Percentiles rank a stretch among this genome's conserved stretches.
Evolutionary conservation across 345 rosid species (phyloP).

Genomic region (Eucalyptus regnans): DNA sequence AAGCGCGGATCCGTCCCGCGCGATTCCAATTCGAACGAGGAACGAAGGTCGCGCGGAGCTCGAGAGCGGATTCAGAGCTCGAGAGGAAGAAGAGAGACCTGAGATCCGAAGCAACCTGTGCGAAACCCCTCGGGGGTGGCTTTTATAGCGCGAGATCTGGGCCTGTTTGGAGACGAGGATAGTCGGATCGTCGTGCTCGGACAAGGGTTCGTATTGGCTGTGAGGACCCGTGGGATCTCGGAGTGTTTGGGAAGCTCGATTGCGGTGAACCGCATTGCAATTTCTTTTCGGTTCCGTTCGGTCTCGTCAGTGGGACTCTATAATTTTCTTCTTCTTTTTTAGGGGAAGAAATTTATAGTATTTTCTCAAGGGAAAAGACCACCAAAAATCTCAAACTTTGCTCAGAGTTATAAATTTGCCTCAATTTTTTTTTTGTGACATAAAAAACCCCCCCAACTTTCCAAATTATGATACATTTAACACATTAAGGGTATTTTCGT

Average conservation of each 20-base stretch:
- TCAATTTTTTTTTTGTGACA: no score
- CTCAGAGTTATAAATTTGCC: no score
- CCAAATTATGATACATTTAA: no score
- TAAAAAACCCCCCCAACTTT: no score
- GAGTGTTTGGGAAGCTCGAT: neutral
- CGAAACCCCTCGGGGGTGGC: rapidly evolving
- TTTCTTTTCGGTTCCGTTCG: neutral
- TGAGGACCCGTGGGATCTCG: neutral
- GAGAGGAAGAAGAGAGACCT: neutral
- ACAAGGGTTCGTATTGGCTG: neutral
- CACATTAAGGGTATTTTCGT: no score
- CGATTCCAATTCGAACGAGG: neutral
- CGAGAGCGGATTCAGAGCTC: neutral
- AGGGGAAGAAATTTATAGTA: rapidly evolving
- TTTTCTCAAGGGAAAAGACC: neutral
- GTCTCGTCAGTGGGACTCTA: neutral
- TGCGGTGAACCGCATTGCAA: neutral
- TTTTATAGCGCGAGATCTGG: neutral
- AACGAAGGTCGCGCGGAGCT: neutral
- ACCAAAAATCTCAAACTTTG: no score
- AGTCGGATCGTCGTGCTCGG: neutral
- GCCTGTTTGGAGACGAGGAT: neutral
- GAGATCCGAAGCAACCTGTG: neutral
- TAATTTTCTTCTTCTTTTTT: neutral
- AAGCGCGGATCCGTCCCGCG: neutral